Evolutionary conservation across 306 rosid genomes (phyloP), one percentile per base, ranked within the genome.

Genomic region (Senna tora): DNA sequence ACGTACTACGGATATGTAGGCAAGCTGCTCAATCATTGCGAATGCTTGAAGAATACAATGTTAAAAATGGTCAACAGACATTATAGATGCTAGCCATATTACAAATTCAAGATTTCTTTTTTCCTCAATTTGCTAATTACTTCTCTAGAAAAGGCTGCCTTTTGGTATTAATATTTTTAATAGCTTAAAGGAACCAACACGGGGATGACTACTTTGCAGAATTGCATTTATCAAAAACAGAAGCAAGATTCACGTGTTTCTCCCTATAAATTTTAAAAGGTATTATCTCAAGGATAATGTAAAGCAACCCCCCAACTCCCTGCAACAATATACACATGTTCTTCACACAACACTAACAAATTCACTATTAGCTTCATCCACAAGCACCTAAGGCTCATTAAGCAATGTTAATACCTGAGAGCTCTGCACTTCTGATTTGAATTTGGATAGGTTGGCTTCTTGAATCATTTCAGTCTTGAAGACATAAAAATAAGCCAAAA

Each of bases 351-450:
- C 21, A 15, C 19, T 57, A 38, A 53, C 20, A 14, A 70, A 38
- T 12, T 47, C 36, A 13, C 15, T 1, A 43, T 36, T 28, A 50
- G 43, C 25, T 69, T 38, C 60, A 39, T 41, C 21, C 22, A 17
- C 5, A 51, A 12, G 49, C 43, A 38, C 28, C 60, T 45, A 66
- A 28, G 49, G 9, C 52, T 38, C 21, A 33, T 30, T 12, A 2
- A 1, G 53, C 36, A 6, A 21, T 56, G 45, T 47, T 14, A 63
- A 53, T 87, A 90, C 96, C 96, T 90, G 92, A 19, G 96, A 82
- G 65, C 87, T 82, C 80, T 90, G 92, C 54, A 90, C 87, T 84
- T 90, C 90, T 0, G 92, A 66, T 84, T 87, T 84, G 76, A 90
- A 90, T 66, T 87, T 90, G 73, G 96, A 85, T 63, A 87, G 74